phyloP scores from a whole-genome alignment of 345 rosid species.

The Pistacia integerrima region DNA sequence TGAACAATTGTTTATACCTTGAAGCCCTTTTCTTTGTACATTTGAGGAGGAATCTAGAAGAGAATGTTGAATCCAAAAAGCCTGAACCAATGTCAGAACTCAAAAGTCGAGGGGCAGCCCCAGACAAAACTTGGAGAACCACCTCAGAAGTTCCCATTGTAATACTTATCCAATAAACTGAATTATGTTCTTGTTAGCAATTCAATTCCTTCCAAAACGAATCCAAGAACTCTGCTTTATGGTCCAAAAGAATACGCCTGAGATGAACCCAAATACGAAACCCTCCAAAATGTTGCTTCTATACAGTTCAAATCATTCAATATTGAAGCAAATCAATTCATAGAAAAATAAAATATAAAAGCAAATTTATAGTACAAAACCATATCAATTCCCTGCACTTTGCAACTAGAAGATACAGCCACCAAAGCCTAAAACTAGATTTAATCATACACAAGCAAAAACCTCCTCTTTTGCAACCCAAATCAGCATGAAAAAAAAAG shows the following conservation, averaged over 20 bases:
- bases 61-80: constrained; percentile 25
- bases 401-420: background rate
- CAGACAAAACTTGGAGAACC: constrained; percentile 48
- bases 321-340: background rate
- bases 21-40: constrained; percentile 34
- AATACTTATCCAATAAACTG: constrained; percentile 19
- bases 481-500: background rate
- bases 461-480: background rate
- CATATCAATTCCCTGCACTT: background rate
- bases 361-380: background rate
- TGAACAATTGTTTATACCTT: constrained; percentile 17
- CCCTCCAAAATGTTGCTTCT: background rate
- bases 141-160: constrained; percentile 55
- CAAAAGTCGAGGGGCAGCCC: constrained; percentile 39
- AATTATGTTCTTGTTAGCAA: background rate
- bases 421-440: background rate
- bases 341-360: background rate
- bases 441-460: background rate
- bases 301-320: background rate
- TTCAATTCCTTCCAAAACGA: background rate
- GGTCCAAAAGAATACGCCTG: background rate
- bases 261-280: background rate
- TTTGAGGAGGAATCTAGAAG: constrained; percentile 26
- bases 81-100: constrained; percentile 30
- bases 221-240: background rate